A percentile compares a stretch with the other conserved stretches of the same genome.
Conservation (phyloP, 2,329 filamentous ascomycete species). For the Xylaria polymorpha region DNA sequence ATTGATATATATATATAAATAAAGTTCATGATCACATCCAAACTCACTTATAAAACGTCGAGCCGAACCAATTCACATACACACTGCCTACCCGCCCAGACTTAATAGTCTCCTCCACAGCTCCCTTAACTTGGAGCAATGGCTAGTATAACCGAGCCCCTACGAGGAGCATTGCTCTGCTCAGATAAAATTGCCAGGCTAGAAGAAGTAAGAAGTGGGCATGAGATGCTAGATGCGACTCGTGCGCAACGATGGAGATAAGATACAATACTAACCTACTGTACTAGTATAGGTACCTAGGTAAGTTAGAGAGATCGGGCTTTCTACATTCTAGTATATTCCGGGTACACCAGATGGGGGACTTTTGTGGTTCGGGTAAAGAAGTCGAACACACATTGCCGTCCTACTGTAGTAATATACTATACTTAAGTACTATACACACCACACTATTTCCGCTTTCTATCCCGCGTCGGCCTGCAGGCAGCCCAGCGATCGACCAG, state of each 20-base stretch:
- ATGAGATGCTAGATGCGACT: not conserved
- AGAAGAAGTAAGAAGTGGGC: not conserved
- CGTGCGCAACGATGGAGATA: not conserved
- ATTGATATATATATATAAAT: not conserved
- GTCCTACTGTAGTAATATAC: no score
- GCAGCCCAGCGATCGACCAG: conserved; percentile 21
- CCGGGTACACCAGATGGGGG: not conserved
- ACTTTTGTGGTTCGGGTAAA: conserved; percentile 19
- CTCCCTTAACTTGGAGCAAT: not conserved
- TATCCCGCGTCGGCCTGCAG: not conserved
- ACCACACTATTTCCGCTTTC: not conserved
- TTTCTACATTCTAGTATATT: not conserved
- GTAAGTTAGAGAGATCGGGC: not conserved
- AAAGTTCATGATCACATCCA: not conserved
- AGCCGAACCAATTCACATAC: not conserved
- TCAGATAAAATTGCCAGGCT: not conserved
- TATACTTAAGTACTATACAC: not conserved
- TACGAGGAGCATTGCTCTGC: not conserved
- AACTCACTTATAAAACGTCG: not conserved
- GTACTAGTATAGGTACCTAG: no score
- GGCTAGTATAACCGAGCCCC: not conserved
- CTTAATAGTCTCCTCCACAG: conserved; percentile 1
- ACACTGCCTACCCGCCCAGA: not conserved
- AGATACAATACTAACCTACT: not conserved
- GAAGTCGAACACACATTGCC: conserved; percentile 3